Conservation (phyloP, 345 rosid genomes). For the Psidium guajava region DNA sequence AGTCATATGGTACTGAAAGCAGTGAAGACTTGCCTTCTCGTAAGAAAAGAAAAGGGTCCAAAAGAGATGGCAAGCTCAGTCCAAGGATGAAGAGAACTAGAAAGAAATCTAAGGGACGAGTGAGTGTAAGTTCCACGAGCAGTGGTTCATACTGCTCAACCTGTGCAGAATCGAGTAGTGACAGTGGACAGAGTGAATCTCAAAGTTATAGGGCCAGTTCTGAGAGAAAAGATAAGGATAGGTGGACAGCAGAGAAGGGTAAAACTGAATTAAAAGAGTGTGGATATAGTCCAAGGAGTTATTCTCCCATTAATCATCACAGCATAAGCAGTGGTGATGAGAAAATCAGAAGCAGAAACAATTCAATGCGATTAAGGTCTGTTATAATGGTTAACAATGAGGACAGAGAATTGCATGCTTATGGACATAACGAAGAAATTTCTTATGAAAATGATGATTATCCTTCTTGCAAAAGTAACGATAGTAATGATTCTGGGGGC, state of each 20-base stretch:
- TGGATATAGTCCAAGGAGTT: slow-evolving; percentile 25
- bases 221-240: slow-evolving; percentile 14
- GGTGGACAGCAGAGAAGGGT: slow-evolving; percentile 10
- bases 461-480: slow-evolving; percentile 43
- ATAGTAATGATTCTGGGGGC: slow-evolving; percentile 25
- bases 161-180: slow-evolving; percentile 10
- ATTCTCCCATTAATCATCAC: slow-evolving; percentile 11
- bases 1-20: slow-evolving; percentile 37
- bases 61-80: slow-evolving; percentile 16
- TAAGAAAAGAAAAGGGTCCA: slow-evolving; percentile 32
- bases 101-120: slow-evolving; percentile 34
- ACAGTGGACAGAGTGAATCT: slow-evolving; percentile 30
- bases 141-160: slow-evolving; percentile 37
- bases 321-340: slow-evolving; percentile 16
- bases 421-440: slow-evolving; percentile 38
- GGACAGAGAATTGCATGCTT: slow-evolving; percentile 6
- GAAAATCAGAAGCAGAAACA: slow-evolving; percentile 14
- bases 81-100: slow-evolving; percentile 20
- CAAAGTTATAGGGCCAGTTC: slow-evolving; percentile 21
- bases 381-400: slow-evolving; percentile 35
- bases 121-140: slow-evolving; percentile 27
- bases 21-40: slow-evolving; percentile 16
- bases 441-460: slow-evolving; percentile 39
- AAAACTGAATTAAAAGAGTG: slow-evolving; percentile 7
- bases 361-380: slow-evolving; percentile 41